Percentiles rank a stretch among this genome's conserved stretches.
Evolutionary conservation across 2,329 filamentous ascomycete species (phyloP).

Genomic region (Clonostachys chloroleuca): DNA sequence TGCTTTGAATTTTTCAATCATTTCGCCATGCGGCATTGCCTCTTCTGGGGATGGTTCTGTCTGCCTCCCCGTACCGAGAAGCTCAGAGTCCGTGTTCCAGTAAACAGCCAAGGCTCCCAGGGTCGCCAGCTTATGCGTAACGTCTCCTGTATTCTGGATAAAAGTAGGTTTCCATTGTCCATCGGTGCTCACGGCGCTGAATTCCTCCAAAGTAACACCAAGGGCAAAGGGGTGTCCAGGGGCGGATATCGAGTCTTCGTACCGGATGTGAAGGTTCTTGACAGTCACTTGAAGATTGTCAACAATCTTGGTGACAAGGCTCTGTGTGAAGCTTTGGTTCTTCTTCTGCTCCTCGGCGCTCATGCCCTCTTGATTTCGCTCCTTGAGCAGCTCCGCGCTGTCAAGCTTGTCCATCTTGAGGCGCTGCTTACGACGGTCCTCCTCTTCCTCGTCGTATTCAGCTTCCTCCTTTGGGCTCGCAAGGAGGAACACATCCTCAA

Average conservation of each 20-base stretch:
- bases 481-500: slow-evolving; percentile 94
- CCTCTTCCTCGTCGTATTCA: slow-evolving; percentile 88
- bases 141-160: slow-evolving; percentile 78
- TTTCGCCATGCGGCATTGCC: slow-evolving; percentile 65
- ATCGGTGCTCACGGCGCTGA: slow-evolving; percentile 95
- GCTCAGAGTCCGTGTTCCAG: slow-evolving; percentile 91
- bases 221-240: slow-evolving; percentile 93
- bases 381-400: slow-evolving; percentile 90
- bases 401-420: slow-evolving; percentile 99
- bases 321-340: slow-evolving; percentile 96
- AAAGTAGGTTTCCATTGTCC: slow-evolving; percentile 94
- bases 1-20: slow-evolving; percentile 71
- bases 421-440: slow-evolving; percentile 79
- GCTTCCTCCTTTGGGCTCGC: slow-evolving; percentile 95
- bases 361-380: slow-evolving; percentile 87
- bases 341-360: slow-evolving; percentile 94
- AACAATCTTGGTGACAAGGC: slow-evolving; percentile 91
- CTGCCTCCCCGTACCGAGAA: slow-evolving; percentile 80
- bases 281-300: slow-evolving; percentile 97
- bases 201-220: slow-evolving; percentile 88
- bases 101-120: slow-evolving; percentile 89
- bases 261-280: slow-evolving; percentile 97
- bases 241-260: slow-evolving; percentile 94
- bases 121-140: slow-evolving; percentile 90
- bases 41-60: slow-evolving; percentile 41